Percentiles rank a stretch among this genome's conserved stretches.
phyloP scores from a whole-genome alignment of 2,329 filamentous ascomycete species.

The Tolypocladium nubicola region DNA sequence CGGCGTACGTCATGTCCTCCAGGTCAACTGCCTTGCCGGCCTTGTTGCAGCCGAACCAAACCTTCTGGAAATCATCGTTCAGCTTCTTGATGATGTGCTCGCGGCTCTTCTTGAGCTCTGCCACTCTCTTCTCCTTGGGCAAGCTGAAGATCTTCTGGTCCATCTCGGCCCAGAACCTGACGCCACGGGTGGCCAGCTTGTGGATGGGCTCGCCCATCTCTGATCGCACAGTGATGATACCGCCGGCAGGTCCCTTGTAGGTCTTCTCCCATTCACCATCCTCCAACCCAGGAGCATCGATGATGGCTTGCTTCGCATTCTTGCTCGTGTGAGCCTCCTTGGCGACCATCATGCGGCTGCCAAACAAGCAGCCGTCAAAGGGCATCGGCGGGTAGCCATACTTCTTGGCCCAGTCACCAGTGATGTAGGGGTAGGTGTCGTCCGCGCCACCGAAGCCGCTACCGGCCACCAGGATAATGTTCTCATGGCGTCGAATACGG shows the following conservation, averaged over 20 bases:
- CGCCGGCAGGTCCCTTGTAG: conserved; percentile 83
- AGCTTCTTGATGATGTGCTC: conserved; percentile 92
- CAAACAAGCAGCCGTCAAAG: conserved; percentile 84
- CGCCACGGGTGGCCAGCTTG: conserved; percentile 94
- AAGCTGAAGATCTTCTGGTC: conserved; percentile 96
- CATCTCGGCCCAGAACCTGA: conserved; percentile 97
- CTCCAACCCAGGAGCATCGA: conserved; percentile 71
- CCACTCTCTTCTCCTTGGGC: conserved; percentile 85
- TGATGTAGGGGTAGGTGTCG: conserved; percentile 87
- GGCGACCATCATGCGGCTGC: conserved; percentile 88
- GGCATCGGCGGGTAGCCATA: conserved; percentile 89
- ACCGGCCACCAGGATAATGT: conserved; percentile 81
- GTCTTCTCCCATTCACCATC: conserved; percentile 85
- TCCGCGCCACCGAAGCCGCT: conserved; percentile 86
- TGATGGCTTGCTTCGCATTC: conserved; percentile 82
- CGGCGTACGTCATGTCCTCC: conserved; percentile 91
- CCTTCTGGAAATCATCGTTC: conserved; percentile 93
- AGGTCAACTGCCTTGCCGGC: conserved; percentile 73
- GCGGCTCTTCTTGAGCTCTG: conserved; percentile 78
- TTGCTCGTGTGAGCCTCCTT: conserved; percentile 85
- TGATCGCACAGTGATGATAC: conserved; percentile 90
- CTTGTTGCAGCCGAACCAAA: conserved; percentile 87
- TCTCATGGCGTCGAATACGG: conserved; percentile 73
- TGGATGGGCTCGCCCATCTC: conserved; percentile 99
- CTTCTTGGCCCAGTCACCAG: conserved; percentile 76